A percentile compares a stretch with the other conserved stretches of the same genome.
phyloP scores from a whole-genome alignment of 768 basidiomycete genomes.

The Collybia sp. region DNA sequence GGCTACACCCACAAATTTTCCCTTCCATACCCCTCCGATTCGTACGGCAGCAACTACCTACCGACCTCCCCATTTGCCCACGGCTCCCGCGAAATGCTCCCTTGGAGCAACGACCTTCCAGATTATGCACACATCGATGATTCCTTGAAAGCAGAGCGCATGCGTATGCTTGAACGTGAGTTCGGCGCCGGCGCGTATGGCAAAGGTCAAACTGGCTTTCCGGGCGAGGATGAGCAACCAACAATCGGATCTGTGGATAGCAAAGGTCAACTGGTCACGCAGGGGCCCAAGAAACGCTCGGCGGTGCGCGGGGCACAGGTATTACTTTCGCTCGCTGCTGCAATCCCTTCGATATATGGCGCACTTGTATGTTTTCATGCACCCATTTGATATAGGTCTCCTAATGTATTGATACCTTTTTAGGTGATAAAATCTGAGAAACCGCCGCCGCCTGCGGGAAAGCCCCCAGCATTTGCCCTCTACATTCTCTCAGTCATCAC shows the following conservation, averaged over 20 bases:
- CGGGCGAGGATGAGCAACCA: slow-evolving; percentile 44
- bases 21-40: slow-evolving; percentile 22
- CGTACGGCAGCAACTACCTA: slow-evolving; percentile 19
- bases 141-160: slow-evolving; percentile 59
- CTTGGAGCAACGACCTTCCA: slow-evolving; percentile 48
- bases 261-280: slow-evolving; percentile 55
- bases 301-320: slow-evolving; percentile 43
- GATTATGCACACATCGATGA: slow-evolving; percentile 39
- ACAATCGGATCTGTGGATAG: slow-evolving; percentile 54
- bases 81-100: slow-evolving; percentile 40
- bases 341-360: slow-evolving; percentile 55
- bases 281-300: slow-evolving; percentile 57
- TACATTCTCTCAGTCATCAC: slow-evolving; percentile 55
- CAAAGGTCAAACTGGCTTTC: slow-evolving; percentile 21
- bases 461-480: slow-evolving; percentile 49
- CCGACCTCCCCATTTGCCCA: slow-evolving; percentile 32
- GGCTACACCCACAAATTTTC: slow-evolving; percentile 21
- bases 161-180: slow-evolving; percentile 68
- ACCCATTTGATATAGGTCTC: not conserved
- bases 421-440: slow-evolving; percentile 52
- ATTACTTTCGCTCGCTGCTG: slow-evolving; percentile 45
- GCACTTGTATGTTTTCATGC: slow-evolving; percentile 43
- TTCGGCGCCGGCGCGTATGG: slow-evolving; percentile 43
- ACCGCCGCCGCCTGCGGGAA: slow-evolving; percentile 45
- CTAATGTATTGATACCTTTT: slow-evolving; percentile 5